Conservation (phyloP, 2,329 filamentous ascomycete genomes). For the Scedosporium dehoogii region DNA sequence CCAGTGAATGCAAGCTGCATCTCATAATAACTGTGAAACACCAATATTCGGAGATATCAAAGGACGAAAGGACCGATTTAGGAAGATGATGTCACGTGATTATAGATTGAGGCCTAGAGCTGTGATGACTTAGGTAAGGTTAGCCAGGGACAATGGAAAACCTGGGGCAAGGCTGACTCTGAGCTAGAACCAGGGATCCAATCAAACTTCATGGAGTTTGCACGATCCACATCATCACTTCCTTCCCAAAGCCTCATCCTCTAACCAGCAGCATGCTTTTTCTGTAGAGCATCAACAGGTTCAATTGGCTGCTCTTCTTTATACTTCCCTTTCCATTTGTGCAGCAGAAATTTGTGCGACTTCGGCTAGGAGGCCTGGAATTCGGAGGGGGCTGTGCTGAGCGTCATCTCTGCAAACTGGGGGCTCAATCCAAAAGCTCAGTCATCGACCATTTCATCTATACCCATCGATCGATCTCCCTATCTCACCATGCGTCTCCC, state of each 20-base stretch:
- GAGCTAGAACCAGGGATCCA: background rate
- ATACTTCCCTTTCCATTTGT: too few relatives aligned
- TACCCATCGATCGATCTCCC: background rate
- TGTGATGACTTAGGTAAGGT: background rate
- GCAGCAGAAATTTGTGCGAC: too few relatives aligned
- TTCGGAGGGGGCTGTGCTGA: too few relatives aligned
- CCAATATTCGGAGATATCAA: too few relatives aligned
- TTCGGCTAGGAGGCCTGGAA: too few relatives aligned
- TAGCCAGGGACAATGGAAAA: background rate
- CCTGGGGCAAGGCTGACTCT: background rate
- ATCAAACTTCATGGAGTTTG: background rate
- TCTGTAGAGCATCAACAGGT: background rate
- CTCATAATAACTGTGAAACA: too few relatives aligned
- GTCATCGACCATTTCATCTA: background rate
- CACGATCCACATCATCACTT: background rate
- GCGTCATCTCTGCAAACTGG: background rate
- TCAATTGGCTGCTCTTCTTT: too few relatives aligned
- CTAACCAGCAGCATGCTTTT: background rate
- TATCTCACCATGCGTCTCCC: background rate
- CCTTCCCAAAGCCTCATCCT: background rate
- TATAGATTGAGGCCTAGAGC: background rate
- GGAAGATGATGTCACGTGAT: background rate
- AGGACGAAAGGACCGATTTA: too few relatives aligned
- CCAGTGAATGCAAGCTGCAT: too few relatives aligned
- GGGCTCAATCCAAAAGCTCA: background rate